Base-by-base conservation (phyloP, 495 filamentous ascomycete species). In the Xylaria flabelliformis region DNA sequence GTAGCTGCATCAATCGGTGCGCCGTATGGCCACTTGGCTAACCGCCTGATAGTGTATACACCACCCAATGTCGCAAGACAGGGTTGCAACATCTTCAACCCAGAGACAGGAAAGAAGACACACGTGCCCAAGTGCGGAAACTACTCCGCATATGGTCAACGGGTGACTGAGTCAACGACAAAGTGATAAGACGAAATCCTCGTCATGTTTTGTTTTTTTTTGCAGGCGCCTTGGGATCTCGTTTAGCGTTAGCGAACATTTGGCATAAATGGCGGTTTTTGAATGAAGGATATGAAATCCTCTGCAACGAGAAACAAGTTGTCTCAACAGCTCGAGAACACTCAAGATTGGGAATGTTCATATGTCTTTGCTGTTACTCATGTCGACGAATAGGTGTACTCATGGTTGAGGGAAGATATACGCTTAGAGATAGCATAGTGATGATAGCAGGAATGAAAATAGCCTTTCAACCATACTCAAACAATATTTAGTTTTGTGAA, bases 1-100 rank as follows among this genome's bases (percentile, higher is more conserved):
- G 36, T 63, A 39, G 39, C 8, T 68, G 24, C 48, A 53, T 65
- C 34, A 71, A 70, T 32, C 66, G 41, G 44, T 53, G 55, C 34
- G 46, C 55, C 24, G 8, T 15, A 13, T 64, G 67, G 67, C 74
- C 73, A 75, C 73, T 65, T 75, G 75, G 76, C 76, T 83, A 21
- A 78, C 42, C 32, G 24, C 46, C 21, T 17, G 10, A 46, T 70
- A 93, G 91, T 97, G 56, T 97, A 97, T 77, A 97, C 94, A 1
- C 95, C 95, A 55, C 94, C 95, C 7, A 95, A 97, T 75, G 94
- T 94, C 4, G 91, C 92, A 17, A 88, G 83, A 50, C 83, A 89
- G 69, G 93, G 93, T 2, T 94, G 91, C 77, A 84, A 90, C 71
- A 87, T 93, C 75, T 97, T 91, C 80, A 87, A 93, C 76, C 84